Evolutionary conservation across 345 rosid species (phyloP), one percentile per base, ranked within the genome.

Genomic region (Syzygium oleosum): DNA sequence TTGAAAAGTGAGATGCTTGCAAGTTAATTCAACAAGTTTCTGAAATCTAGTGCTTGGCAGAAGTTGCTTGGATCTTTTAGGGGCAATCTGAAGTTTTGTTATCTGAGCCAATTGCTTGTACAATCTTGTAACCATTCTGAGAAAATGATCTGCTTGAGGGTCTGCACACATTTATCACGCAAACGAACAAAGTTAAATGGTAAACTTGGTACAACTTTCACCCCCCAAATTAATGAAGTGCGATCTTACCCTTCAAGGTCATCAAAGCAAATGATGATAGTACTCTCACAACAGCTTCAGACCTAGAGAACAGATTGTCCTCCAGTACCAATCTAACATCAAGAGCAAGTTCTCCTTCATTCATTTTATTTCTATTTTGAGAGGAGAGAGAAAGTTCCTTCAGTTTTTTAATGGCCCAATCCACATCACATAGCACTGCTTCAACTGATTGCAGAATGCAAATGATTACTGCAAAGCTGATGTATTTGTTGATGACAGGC

Each of bases 31-130:
- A 29, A 93, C 96, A 31, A 96, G 97, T 89, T 93, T 93, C 93
- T 96, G 96, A 90, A 95, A 96, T 55, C 92, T 89, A 85, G 91
- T 90, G 92, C 93, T 93, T 1, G 98, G 99, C 49, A 93, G 86
- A 87, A 90, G 88, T 88, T 95, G 98, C 93, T 95, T 96, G 93
- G 92, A 93, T 61, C 99, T 97, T 85, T 93, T 95, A 1, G 96
- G 91, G 90, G 98, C 95, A 85, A 96, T 95, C 89, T 91, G 93
- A 84, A 92, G 96, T 88, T 91, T 95, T 84, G 96, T 92, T 85
- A 95, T 92, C 91, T 89, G 98, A 91, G 97, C 97, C 91, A 95
- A 91, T 56, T 94, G 96, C 91, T 93, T 96, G 94, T 95, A 96
- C 88, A 96, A 91, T 91, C 91, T 93, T 16, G 92, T 91, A 34